Conservation (phyloP, 495 filamentous ascomycete genomes). For the Elasticomyces elasticus region DNA sequence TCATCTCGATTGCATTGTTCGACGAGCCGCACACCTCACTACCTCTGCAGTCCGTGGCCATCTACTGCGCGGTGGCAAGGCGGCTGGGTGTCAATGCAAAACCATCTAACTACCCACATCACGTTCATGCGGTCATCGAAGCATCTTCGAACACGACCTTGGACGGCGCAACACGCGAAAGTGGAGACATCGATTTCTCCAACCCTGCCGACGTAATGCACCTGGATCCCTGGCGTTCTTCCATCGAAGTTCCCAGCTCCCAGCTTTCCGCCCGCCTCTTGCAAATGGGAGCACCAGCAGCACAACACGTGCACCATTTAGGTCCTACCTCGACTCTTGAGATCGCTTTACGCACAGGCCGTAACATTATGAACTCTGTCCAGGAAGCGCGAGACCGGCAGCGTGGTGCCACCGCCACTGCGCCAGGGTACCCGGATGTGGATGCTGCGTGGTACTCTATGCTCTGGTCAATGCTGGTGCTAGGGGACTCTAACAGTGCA, state of each 20-base stretch:
- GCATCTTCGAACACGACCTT: constrained; percentile 50
- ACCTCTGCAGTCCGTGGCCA: constrained; percentile 66
- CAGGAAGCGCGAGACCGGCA: constrained; percentile 26
- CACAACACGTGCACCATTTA: constrained; percentile 48
- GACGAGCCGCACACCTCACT: constrained; percentile 58
- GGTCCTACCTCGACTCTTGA: constrained; percentile 48
- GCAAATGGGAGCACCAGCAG: constrained; percentile 48
- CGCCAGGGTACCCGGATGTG: constrained; percentile 37
- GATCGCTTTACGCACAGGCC: constrained; percentile 64
- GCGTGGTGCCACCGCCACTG: background rate
- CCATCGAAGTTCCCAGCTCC: constrained; percentile 50
- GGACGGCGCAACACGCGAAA: constrained; percentile 40
- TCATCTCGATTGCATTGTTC: constrained; percentile 60
- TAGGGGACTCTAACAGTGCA: constrained; percentile 31
- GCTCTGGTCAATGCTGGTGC: constrained; percentile 66
- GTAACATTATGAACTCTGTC: constrained; percentile 64
- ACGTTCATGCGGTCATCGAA: constrained; percentile 65
- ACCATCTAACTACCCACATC: constrained; percentile 66
- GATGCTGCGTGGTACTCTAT: constrained; percentile 63
- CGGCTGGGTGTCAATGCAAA: constrained; percentile 59
- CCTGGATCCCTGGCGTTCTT: constrained; percentile 70
- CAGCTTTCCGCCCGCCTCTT: constrained; percentile 51
- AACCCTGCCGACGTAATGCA: constrained; percentile 51
- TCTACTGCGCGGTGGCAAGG: constrained; percentile 58
- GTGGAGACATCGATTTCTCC: constrained; percentile 9